A percentile compares a stretch with the other conserved stretches of the same genome.
These are phyloP conservation scores for Thielaviopsis euricoi DNA, from an alignment of 2,329 filamentous ascomycete genomes.

Conservation along the genomic window DNA sequence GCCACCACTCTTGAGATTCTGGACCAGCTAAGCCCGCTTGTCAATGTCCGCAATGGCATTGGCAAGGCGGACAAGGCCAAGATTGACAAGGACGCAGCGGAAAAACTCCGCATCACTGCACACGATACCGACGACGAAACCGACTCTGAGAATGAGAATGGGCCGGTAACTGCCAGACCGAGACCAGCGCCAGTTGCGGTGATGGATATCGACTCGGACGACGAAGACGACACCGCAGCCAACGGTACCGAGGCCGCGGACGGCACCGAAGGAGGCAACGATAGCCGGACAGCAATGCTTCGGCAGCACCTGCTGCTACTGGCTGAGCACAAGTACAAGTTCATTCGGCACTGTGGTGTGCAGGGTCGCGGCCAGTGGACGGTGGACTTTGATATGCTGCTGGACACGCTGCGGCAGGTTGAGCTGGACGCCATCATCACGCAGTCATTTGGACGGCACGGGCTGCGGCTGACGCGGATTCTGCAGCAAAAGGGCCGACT, in stretches of 20 bases:
- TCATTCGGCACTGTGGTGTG: conserved; percentile 50
- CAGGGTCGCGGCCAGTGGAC: conserved; percentile 59
- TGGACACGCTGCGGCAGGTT: conserved; percentile 52
- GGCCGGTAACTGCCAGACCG: not conserved
- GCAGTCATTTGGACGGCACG: conserved; percentile 57
- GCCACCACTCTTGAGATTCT: conserved; percentile 42
- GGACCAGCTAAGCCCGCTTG: conserved; percentile 31
- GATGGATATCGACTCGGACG: conserved; percentile 16
- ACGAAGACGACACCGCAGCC: conserved; percentile 13
- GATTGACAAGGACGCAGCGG: conserved; percentile 29
- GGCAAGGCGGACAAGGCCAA: conserved; percentile 34
- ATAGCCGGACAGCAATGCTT: conserved; percentile 9
- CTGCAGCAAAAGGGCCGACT: conserved; percentile 76
- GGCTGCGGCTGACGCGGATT: conserved; percentile 71
- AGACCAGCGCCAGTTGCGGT: not conserved
- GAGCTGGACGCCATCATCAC: conserved; percentile 74
- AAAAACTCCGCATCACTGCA: conserved; percentile 25
- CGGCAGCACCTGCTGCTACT: conserved; percentile 58
- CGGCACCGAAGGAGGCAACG: conserved; percentile 26
- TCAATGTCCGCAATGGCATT: conserved; percentile 40
- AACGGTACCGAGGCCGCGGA: conserved; percentile 10
- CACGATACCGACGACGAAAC: conserved; percentile 21
- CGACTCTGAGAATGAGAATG: conserved; percentile 18
- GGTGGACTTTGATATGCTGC: conserved; percentile 62
- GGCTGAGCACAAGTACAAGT: conserved; percentile 49